Conservation (phyloP, 140 eudicot species). For the Flaveria floridana region DNA sequence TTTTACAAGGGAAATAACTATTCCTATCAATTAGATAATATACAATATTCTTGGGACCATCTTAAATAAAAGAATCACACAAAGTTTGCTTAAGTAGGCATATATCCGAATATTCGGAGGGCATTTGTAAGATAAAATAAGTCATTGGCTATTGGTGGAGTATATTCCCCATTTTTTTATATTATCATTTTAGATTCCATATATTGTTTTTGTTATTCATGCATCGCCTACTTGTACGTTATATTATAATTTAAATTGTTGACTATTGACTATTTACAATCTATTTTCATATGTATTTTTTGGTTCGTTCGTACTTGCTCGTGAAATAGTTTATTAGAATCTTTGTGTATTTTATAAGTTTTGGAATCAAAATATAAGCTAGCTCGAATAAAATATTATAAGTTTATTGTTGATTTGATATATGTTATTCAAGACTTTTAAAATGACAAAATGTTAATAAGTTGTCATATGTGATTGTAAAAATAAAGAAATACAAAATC, state of each 20-base stretch:
- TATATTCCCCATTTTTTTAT: constrained; percentile 48
- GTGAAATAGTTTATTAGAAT: too few relatives aligned
- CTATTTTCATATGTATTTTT: too few relatives aligned
- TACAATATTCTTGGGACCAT: constrained; percentile 32
- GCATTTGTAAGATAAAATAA: constrained; percentile 29
- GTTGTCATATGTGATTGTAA: too few relatives aligned
- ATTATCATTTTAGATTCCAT: constrained; percentile 41
- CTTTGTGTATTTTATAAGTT: too few relatives aligned
- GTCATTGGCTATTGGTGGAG: constrained; percentile 43
- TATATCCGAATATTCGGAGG: constrained; percentile 42
- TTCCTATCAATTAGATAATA: constrained; percentile 24
- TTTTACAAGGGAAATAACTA: background rate
- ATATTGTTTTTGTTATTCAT: background rate
- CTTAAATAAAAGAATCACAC: constrained; percentile 9
- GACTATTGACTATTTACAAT: background rate
- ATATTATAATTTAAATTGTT: background rate
- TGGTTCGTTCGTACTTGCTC: too few relatives aligned
- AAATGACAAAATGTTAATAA: too few relatives aligned
- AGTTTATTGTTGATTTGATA: too few relatives aligned
- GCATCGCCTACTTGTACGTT: constrained; percentile 20
- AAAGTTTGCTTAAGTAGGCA: constrained; percentile 20
- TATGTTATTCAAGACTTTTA: too few relatives aligned
- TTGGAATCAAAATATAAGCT: too few relatives aligned
- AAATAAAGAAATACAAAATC: too few relatives aligned
- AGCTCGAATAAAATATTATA: too few relatives aligned